These are phyloP conservation scores for Micractinium conductrix DNA, from an alignment of 139 green algal genomes.

Conservation along the genomic window DNA sequence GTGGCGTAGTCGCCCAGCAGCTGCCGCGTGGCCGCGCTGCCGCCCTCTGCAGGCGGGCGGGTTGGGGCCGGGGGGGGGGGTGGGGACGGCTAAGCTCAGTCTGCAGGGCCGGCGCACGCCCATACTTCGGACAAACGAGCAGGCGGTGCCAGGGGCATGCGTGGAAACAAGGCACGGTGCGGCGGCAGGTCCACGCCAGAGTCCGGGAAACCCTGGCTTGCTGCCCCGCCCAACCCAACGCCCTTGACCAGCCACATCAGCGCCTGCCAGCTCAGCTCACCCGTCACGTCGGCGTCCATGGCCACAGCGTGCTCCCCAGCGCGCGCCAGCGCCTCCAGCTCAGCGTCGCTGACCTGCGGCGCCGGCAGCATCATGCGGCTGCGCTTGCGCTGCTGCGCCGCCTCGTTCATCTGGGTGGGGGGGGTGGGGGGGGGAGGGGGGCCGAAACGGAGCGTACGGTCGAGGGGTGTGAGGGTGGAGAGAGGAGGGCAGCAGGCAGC, in stretches of 20 bases:
- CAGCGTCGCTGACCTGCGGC: conserved; percentile 80
- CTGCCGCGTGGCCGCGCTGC: conserved; percentile 73
- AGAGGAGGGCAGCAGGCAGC: too few relatives aligned
- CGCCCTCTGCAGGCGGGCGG: conserved; percentile 52
- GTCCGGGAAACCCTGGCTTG: too few relatives aligned
- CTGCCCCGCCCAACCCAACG: background rate
- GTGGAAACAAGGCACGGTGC: too few relatives aligned
- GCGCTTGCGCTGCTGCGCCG: conserved; percentile 56
- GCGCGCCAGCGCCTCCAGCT: conserved; percentile 91
- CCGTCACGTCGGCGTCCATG: conserved; percentile 44
- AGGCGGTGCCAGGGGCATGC: too few relatives aligned
- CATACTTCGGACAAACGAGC: too few relatives aligned
- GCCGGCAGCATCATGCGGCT: conserved; percentile 94
- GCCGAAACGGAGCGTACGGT: too few relatives aligned
- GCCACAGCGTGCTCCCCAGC: conserved; percentile 59
- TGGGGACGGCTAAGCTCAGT: too few relatives aligned
- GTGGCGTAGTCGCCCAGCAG: conserved; percentile 86
- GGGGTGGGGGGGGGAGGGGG: background rate
- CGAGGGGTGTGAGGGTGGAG: too few relatives aligned
- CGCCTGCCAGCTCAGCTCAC: background rate
- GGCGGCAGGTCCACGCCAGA: too few relatives aligned
- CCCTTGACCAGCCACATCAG: background rate
- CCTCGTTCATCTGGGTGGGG: conserved; percentile 75
- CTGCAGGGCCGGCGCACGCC: too few relatives aligned
- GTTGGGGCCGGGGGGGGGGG: too few relatives aligned